These are phyloP conservation scores for Drosera spatulata DNA, from an alignment of 179 eudicot genomes.

Conservation along the genomic window DNA sequence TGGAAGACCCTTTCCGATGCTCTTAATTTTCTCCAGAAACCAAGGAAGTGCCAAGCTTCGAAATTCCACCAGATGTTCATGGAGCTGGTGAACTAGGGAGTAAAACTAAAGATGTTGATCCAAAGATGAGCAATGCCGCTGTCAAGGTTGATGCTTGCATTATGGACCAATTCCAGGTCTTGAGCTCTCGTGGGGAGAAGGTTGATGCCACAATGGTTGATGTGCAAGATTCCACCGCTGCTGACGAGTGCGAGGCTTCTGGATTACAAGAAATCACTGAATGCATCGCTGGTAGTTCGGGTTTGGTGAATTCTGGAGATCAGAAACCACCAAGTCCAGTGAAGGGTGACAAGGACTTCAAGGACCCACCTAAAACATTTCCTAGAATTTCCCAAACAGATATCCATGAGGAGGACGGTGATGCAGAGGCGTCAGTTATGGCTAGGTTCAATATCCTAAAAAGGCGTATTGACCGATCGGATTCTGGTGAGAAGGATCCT, in stretches of 20 bases:
- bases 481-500: not conserved
- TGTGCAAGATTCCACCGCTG: not conserved
- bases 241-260: not conserved
- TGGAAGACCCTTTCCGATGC: not conserved
- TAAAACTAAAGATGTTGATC: not conserved
- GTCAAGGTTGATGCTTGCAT: constrained; percentile 1
- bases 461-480: constrained; percentile 1
- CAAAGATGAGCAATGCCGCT: not conserved
- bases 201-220: not conserved
- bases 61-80: too few species aligned
- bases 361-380: not conserved
- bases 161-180: constrained; percentile 2
- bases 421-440: constrained; percentile 2
- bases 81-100: not conserved
- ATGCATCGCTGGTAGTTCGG: not conserved
- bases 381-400: constrained; percentile 3
- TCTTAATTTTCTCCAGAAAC: not conserved
- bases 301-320: not conserved
- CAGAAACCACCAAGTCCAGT: not conserved
- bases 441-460: constrained; percentile 1
- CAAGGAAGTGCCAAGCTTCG: too few species aligned
- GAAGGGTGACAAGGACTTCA: not conserved
- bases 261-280: not conserved
- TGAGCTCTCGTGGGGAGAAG: constrained; percentile 1
- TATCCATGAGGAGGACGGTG: constrained; percentile 10